phyloP scores from a whole-genome alignment of 768 basidiomycete species.

The Candolleomyces aberdarensis region DNA sequence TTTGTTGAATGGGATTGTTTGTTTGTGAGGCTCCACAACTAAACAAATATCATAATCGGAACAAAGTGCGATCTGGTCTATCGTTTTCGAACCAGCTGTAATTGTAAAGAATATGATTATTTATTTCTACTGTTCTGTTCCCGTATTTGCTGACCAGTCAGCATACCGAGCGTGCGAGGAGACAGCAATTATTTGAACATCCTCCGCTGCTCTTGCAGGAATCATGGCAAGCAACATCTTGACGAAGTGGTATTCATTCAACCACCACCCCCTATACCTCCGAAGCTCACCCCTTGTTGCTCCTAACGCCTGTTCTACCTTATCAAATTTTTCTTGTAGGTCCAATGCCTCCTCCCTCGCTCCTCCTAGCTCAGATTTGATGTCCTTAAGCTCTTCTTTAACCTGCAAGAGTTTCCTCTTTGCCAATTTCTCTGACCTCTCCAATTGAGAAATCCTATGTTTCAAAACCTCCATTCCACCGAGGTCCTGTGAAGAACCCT shows the following conservation, averaged over 20 bases:
- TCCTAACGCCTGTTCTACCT: neutral
- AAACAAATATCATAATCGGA: too few relatives aligned
- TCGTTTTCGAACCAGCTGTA: too few relatives aligned
- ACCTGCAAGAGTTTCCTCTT: neutral
- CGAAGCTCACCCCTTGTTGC: neutral
- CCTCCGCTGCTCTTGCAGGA: neutral
- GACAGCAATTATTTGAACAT: neutral
- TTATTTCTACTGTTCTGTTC: too few relatives aligned
- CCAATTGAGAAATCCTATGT: too few relatives aligned
- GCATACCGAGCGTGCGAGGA: slow-evolving; percentile 8
- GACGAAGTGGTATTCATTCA: neutral
- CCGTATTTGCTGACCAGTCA: neutral
- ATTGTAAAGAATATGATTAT: too few relatives aligned
- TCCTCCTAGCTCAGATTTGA: neutral
- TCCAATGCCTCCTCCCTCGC: neutral
- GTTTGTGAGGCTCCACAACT: too few relatives aligned
- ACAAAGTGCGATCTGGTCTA: too few relatives aligned
- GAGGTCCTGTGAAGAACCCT: too few relatives aligned
- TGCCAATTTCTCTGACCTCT: neutral
- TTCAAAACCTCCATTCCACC: too few relatives aligned
- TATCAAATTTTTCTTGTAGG: neutral
- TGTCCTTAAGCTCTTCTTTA: neutral
- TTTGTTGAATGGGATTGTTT: too few relatives aligned
- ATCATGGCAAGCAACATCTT: neutral
- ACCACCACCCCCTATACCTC: neutral